phyloP scores from a whole-genome alignment of 352 stramenopile genomes.

The Elongisporangium prolatum region DNA sequence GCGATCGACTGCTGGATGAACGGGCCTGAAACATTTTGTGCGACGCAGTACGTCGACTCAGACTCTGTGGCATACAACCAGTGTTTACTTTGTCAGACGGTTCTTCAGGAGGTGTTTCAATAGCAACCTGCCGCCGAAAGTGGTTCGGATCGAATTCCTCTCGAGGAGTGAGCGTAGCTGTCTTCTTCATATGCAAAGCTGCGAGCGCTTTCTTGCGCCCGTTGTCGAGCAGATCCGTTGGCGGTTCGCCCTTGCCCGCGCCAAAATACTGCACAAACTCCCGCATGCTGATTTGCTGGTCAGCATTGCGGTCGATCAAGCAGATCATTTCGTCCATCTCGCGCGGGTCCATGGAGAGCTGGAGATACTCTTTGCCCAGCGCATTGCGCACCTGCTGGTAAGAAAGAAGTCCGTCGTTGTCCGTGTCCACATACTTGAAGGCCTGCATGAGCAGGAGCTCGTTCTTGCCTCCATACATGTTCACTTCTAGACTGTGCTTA shows the following conservation, averaged over 20 bases:
- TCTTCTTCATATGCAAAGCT: constrained; percentile 50
- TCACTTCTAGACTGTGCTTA: constrained; percentile 50
- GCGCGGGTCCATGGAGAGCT: constrained; percentile 38
- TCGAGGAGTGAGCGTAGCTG: constrained; percentile 38
- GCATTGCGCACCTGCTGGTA: constrained; percentile 65
- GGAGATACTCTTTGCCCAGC: constrained; percentile 52
- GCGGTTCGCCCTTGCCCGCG: constrained; percentile 42
- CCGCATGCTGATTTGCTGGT: constrained; percentile 71
- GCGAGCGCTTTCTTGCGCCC: constrained; percentile 53
- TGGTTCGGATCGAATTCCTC: constrained; percentile 39
- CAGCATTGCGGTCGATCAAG: constrained; percentile 66
- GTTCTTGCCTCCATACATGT: constrained; percentile 56
- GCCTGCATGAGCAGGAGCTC: constrained; percentile 66
- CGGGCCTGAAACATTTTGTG: constrained; percentile 20
- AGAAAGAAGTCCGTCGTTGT: constrained; percentile 70
- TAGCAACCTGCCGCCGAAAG: constrained; percentile 3
- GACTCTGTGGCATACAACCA: constrained; percentile 54
- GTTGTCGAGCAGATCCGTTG: constrained; percentile 64
- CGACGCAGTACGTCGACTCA: constrained; percentile 38
- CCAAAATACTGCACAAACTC: constrained; percentile 84
- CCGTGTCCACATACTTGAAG: constrained; percentile 73
- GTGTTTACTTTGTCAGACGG: constrained; percentile 1
- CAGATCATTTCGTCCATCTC: constrained; percentile 75
- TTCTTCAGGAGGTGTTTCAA: not conserved
- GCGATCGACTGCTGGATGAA: constrained; percentile 2